Conservation (phyloP, 148 eudicot species). For the Silene uniflora region DNA sequence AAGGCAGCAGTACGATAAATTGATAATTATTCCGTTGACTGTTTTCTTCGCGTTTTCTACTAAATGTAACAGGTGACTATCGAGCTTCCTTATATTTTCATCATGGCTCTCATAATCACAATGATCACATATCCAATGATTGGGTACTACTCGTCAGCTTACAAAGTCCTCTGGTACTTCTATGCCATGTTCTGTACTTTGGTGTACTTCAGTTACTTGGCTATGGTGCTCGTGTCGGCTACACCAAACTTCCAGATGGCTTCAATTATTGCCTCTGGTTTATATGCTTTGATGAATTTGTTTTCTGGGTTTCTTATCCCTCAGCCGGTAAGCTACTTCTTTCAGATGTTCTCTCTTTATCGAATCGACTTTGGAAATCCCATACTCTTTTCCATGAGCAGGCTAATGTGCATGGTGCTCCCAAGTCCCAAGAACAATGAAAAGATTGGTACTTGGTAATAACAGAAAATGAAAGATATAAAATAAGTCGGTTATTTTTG, state of each 20-base stretch:
- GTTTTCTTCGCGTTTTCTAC: too few species aligned
- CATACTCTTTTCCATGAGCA: too few species aligned
- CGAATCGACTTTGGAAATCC: too few species aligned
- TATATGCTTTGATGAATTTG: conserved; percentile 48
- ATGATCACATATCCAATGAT: conserved; percentile 73
- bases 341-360: too few species aligned
- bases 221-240: conserved; percentile 60
- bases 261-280: conserved; percentile 36
- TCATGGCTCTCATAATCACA: conserved; percentile 43
- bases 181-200: conserved; percentile 59
- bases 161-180: conserved; percentile 65
- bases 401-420: too few species aligned
- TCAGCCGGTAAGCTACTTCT: conserved; percentile 48
- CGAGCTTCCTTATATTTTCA: conserved; percentile 66
- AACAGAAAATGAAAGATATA: too few species aligned
- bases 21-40: neutral
- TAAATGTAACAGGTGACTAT: conserved; percentile 42
- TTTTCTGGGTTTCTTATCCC: conserved; percentile 70
- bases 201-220: conserved; percentile 57
- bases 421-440: too few species aligned
- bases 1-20: neutral
- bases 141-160: conserved; percentile 52
- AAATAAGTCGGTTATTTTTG: too few species aligned
- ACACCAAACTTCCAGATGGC: conserved; percentile 63
- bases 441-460: too few species aligned